phyloP scores from a whole-genome alignment of 2,329 filamentous ascomycete species.

The Xylariaceae sp. region DNA sequence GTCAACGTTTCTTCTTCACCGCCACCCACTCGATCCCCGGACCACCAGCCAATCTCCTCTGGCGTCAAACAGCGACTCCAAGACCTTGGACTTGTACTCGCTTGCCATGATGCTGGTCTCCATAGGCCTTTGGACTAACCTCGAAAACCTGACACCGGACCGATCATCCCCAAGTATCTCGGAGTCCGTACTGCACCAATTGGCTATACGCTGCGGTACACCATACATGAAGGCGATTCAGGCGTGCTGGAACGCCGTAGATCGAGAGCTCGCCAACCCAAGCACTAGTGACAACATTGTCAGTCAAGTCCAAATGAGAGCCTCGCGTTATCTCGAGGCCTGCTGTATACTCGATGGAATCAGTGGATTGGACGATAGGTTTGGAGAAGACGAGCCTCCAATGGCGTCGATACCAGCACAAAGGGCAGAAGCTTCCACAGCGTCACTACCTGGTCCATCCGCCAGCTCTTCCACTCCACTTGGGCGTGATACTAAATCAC shows the following conservation, averaged over 20 bases:
- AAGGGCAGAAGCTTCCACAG: slow-evolving; percentile 4
- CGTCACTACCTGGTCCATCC: slow-evolving; percentile 15
- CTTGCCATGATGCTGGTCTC: slow-evolving; percentile 70
- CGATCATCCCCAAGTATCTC: slow-evolving; percentile 48
- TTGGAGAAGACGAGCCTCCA: slow-evolving; percentile 38
- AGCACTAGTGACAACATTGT: slow-evolving; percentile 46
- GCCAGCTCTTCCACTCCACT: slow-evolving; percentile 2
- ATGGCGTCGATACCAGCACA: slow-evolving; percentile 11
- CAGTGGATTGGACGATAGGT: slow-evolving; percentile 50
- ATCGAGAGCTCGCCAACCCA: slow-evolving; percentile 50
- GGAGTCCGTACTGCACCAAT: slow-evolving; percentile 57
- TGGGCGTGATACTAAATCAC: slow-evolving; percentile 9
- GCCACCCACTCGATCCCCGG: slow-evolving; percentile 62
- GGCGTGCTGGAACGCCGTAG: slow-evolving; percentile 66
- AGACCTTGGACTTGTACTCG: slow-evolving; percentile 66
- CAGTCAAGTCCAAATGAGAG: slow-evolving; percentile 48
- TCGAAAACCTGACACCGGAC: slow-evolving; percentile 49
- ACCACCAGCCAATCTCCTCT: slow-evolving; percentile 45
- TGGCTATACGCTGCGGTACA: slow-evolving; percentile 66
- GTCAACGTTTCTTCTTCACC: slow-evolving; percentile 44
- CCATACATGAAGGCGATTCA: slow-evolving; percentile 73
- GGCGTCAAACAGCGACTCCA: slow-evolving; percentile 47
- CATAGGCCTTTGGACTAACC: slow-evolving; percentile 69
- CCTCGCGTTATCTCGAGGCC: slow-evolving; percentile 55
- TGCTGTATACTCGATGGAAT: slow-evolving; percentile 59